These are phyloP conservation scores for Babesia bovis DNA, from an alignment of 169 alveolate genomes.

Conservation along the genomic window DNA sequence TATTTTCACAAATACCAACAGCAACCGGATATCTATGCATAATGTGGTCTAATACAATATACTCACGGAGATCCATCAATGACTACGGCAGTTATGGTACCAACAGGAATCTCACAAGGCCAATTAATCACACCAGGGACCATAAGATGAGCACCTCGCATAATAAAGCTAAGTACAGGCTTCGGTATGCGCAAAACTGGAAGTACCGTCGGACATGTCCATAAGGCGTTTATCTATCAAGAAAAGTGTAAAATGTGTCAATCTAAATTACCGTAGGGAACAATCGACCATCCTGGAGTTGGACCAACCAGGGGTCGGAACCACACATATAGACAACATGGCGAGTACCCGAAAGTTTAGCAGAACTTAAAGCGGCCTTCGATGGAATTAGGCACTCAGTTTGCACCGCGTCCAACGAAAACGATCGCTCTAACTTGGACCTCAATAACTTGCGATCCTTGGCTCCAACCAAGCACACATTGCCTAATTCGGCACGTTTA, in stretches of 20 bases:
- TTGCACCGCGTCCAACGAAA: conserved; percentile 14
- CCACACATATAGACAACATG: conserved; percentile 15
- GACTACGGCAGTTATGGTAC: conserved; percentile 56
- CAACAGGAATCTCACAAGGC: conserved; percentile 43
- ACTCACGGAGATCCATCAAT: conserved; percentile 58
- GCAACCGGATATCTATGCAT: conserved; percentile 37
- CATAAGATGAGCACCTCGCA: conserved; percentile 72
- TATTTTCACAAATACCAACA: conserved; percentile 19
- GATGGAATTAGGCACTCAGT: conserved; percentile 10
- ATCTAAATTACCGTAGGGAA: conserved; percentile 32
- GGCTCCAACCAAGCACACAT: conserved; percentile 28
- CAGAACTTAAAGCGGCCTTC: conserved; percentile 2
- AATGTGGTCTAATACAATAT: not conserved
- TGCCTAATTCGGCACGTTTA: conserved; percentile 20
- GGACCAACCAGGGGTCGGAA: conserved; percentile 39
- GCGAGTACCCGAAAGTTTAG: conserved; percentile 25
- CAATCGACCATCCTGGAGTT: conserved; percentile 19
- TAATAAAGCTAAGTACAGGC: conserved; percentile 55
- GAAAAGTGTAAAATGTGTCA: not conserved
- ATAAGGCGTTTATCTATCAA: conserved; percentile 56
- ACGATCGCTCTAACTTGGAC: conserved; percentile 7
- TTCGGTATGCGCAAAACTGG: conserved; percentile 62
- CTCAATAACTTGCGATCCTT: conserved; percentile 21
- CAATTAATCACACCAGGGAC: conserved; percentile 70
- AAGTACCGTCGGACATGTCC: conserved; percentile 56